These are phyloP conservation scores for Coemansia sp. DNA, from an alignment of 192 early-diverging fungal species.

Conservation along the genomic window DNA sequence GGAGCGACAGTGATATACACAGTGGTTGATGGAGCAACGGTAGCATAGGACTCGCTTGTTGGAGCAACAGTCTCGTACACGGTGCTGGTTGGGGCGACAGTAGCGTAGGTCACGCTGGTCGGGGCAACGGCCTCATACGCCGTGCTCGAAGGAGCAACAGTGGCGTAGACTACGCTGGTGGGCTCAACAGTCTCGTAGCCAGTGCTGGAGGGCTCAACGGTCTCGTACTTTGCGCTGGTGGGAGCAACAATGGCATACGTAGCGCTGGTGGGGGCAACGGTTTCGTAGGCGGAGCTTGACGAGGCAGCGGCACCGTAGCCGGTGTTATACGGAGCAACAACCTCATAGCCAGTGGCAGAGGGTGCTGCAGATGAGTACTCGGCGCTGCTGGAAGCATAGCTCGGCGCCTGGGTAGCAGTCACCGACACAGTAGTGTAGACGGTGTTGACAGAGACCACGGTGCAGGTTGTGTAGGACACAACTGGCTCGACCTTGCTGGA, in stretches of 20 bases:
- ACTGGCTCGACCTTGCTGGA: slow-evolving; percentile 9
- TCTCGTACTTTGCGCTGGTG: not conserved
- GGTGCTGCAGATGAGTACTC: not conserved
- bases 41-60: not conserved
- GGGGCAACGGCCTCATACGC: not conserved
- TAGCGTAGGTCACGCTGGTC: not conserved
- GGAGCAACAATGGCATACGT: not conserved
- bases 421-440: slow-evolving; percentile 18
- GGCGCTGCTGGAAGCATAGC: not conserved
- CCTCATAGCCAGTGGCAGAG: not conserved
- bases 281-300: not conserved
- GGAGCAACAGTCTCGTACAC: slow-evolving; percentile 3
- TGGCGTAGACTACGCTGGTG: not conserved
- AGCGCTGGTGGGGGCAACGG: not conserved
- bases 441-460: slow-evolving; percentile 32
- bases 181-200: not conserved
- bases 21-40: not conserved
- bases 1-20: not conserved
- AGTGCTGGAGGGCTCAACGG: not conserved
- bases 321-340: not conserved
- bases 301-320: not conserved
- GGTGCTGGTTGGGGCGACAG: not conserved
- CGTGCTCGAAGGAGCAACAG: not conserved
- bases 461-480: slow-evolving; percentile 20
- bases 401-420: not conserved